Base-by-base conservation (phyloP, 1,139 yeast species). In the Chernovozyma sophiae-reginae region DNA sequence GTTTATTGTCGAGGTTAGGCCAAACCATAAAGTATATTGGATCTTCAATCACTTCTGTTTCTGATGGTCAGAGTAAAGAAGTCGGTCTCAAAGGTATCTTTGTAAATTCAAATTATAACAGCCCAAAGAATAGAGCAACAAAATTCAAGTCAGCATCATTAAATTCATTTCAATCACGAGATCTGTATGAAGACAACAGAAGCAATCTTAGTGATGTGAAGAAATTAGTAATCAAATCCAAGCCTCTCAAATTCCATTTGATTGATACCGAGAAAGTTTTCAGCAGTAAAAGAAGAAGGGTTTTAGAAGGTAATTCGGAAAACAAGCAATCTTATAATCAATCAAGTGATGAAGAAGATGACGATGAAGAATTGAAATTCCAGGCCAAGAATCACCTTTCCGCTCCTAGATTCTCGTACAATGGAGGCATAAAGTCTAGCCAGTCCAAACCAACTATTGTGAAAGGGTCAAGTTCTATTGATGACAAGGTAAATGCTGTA, bases 261-360 rank as follows among this genome's bases (percentile, higher is more conserved):
- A 70, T 70, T 30, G 64, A 70, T 45, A 72, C 74, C 1, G 68
- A 70, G 42, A 64, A 61, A 34, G 73, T 71, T 0, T 53, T 71
- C 37, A 57, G 52, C 35, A 42, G 64, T 10, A 67, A 60, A 37
- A 56, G 58, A 38, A 59, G 60, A 45, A 55, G 65, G 40, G 55
- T 65, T 2, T 44, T 62, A 12, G 44, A 58, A 4, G 54, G 45
- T 30, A 42, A 42, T 6, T 28, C 31, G 6, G 20, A 30, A 4
- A 20, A 8, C 13, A 33, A 13, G 4, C 47, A 45, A 26, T 35
- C 51, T 18, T 40, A 53, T 19, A 38, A 48, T 3, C 52, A 47
- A 22, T 43, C 43, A 15, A 38, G 38, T 15, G 37, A 38, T 4
- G 45, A 51, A 34, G 61, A 57, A 14, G 40, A 45, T 29, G 56